Conservation (phyloP, 2,329 filamentous ascomycete species). For the Colletotrichum gigasporum region DNA sequence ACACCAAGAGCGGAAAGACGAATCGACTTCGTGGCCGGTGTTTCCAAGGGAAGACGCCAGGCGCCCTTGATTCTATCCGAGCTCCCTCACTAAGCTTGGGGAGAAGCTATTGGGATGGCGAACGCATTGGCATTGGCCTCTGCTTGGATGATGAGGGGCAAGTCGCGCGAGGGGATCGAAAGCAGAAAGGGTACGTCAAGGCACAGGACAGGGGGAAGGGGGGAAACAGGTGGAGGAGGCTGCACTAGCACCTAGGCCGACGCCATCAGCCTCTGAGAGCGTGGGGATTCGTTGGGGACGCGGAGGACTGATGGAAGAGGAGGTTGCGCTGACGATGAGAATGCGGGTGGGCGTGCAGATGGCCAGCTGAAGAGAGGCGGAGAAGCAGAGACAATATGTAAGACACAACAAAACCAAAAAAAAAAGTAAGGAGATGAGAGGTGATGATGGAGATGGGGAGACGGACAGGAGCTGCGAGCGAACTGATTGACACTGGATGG, state of each 20-base stretch:
- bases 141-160: conserved; percentile 23
- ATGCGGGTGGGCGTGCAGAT: conserved; percentile 23
- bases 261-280: conserved; percentile 21
- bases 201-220: conserved; percentile 5
- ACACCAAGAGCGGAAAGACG: conserved; percentile 1
- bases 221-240: conserved; percentile 28
- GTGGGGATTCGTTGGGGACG: conserved; percentile 23
- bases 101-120: conserved; percentile 22
- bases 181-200: conserved; percentile 26
- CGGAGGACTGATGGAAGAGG: conserved; percentile 29
- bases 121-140: conserved; percentile 21
- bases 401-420: conserved; percentile 25
- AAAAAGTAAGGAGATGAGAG: not conserved
- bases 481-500: conserved; percentile 5
- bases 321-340: conserved; percentile 29
- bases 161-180: not conserved
- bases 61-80: conserved; percentile 7
- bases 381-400: conserved; percentile 11
- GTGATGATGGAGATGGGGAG: too few relatives aligned
- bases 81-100: conserved; percentile 4
- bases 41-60: conserved; percentile 23
- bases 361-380: conserved; percentile 3
- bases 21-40: conserved; percentile 22
- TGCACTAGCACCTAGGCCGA: conserved; percentile 24
- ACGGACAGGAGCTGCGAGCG: not conserved